phyloP scores from a whole-genome alignment of 139 green algal species.

The Diplosphaera chodatii region DNA sequence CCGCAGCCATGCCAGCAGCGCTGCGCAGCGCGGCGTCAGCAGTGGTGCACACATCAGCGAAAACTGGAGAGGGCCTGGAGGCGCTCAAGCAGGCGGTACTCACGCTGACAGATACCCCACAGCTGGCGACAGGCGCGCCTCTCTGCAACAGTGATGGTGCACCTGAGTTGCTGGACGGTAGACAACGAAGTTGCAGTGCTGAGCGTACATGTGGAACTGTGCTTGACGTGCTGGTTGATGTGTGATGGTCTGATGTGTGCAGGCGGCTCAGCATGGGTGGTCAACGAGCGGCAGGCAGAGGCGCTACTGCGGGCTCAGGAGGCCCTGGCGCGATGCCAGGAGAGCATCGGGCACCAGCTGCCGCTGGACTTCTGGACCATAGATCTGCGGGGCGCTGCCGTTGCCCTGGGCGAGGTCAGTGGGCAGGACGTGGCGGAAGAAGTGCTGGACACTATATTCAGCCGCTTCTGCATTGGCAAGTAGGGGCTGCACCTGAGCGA shows the following conservation, averaged over 20 bases:
- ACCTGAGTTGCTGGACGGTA: too few species aligned
- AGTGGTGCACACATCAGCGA: conserved; percentile 59
- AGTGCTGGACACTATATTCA: conserved; percentile 87
- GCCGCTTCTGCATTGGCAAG: conserved; percentile 78
- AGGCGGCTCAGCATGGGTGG: conserved; percentile 75
- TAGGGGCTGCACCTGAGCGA: too few species aligned
- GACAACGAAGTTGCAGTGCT: too few species aligned
- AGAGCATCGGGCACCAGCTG: conserved; percentile 57
- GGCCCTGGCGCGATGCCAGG: conserved; percentile 40
- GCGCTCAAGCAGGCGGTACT: conserved; percentile 49
- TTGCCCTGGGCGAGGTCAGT: conserved; percentile 85
- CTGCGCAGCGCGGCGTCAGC: conserved; percentile 18
- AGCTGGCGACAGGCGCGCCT: neutral
- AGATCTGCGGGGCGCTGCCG: conserved; percentile 75
- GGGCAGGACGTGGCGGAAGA: conserved; percentile 73
- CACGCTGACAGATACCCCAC: conserved; percentile 1
- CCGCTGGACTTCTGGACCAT: conserved; percentile 97
- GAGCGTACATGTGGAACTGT: too few species aligned
- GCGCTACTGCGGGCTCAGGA: conserved; percentile 66
- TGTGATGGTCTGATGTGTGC: too few species aligned
- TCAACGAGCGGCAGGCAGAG: conserved; percentile 88
- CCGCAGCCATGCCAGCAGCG: conserved; percentile 12
- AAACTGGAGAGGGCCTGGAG: conserved; percentile 50
- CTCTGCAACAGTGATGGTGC: too few species aligned
- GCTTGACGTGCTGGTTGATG: too few species aligned